phyloP scores from a whole-genome alignment of 2,329 filamentous ascomycete species.

The Ophiostoma sp. region DNA sequence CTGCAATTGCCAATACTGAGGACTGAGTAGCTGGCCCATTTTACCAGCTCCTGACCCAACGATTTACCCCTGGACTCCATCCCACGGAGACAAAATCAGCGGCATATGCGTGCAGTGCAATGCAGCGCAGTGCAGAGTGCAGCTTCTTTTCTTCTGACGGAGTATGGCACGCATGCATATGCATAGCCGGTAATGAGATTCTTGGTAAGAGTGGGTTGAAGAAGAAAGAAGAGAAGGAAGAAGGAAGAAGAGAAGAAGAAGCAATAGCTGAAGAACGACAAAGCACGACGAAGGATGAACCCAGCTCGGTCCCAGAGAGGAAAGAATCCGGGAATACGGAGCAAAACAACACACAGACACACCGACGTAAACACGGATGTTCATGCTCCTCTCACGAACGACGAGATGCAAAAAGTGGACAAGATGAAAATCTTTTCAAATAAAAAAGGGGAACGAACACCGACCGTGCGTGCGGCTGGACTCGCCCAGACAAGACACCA shows the following conservation, averaged over 20 bases:
- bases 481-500: background rate
- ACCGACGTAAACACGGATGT: background rate
- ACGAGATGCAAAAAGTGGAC: too few relatives aligned
- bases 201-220: background rate
- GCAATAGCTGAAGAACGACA: background rate
- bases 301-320: background rate
- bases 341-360: background rate
- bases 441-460: background rate
- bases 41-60: background rate
- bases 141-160: background rate
- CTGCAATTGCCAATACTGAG: background rate
- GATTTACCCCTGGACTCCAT: background rate
- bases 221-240: background rate
- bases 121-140: background rate
- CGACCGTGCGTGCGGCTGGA: conserved; percentile 4
- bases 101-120: background rate
- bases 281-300: background rate
- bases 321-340: conserved; percentile 5
- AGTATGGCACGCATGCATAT: conserved; percentile 8
- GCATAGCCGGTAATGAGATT: conserved; percentile 5
- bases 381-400: background rate
- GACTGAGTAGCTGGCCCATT: too few relatives aligned
- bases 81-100: background rate
- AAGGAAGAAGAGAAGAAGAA: background rate
- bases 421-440: background rate